Evolutionary conservation across 805 yeast species (phyloP).

Genomic region (Pichia californica): DNA sequence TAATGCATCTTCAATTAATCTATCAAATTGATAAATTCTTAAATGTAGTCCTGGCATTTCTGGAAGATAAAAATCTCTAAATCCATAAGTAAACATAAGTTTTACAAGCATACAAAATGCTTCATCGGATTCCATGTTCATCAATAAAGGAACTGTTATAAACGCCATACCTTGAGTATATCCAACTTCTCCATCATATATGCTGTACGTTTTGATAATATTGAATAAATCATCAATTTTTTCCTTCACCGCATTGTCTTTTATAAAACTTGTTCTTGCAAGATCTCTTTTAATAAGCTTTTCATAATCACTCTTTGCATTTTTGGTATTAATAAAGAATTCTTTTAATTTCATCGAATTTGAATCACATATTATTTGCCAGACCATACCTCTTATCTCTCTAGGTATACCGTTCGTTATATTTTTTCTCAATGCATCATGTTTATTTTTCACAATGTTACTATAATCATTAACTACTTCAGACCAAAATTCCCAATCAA

Average conservation of each 20-base stretch:
- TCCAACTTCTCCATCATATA: slow-evolving; percentile 89
- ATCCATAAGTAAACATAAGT: slow-evolving; percentile 78
- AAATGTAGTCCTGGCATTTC: slow-evolving; percentile 93
- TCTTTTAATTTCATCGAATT: slow-evolving; percentile 61
- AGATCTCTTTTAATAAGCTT: slow-evolving; percentile 76
- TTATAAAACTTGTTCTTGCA: slow-evolving; percentile 77
- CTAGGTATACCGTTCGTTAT: slow-evolving; percentile 76
- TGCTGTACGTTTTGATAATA: slow-evolving; percentile 76
- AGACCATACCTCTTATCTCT: slow-evolving; percentile 79
- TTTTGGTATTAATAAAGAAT: slow-evolving; percentile 43
- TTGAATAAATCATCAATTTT: slow-evolving; percentile 61
- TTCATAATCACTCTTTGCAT: slow-evolving; percentile 55
- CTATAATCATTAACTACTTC: slow-evolving; percentile 71
- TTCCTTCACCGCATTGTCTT: slow-evolving; percentile 45
- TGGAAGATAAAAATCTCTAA: slow-evolving; percentile 71
- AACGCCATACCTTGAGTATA: slow-evolving; percentile 99
- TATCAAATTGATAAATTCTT: slow-evolving; percentile 82
- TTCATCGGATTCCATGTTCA: slow-evolving; percentile 78
- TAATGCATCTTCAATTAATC: slow-evolving; percentile 67
- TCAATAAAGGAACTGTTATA: slow-evolving; percentile 73
- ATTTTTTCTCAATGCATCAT: slow-evolving; percentile 52
- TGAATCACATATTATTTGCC: slow-evolving; percentile 85
- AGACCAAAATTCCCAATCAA: slow-evolving; percentile 89
- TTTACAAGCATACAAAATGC: slow-evolving; percentile 76
- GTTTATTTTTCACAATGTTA: slow-evolving; percentile 54